Base-by-base conservation (phyloP, 2,329 filamentous ascomycete genomes). In the Penicillium decumbens region DNA sequence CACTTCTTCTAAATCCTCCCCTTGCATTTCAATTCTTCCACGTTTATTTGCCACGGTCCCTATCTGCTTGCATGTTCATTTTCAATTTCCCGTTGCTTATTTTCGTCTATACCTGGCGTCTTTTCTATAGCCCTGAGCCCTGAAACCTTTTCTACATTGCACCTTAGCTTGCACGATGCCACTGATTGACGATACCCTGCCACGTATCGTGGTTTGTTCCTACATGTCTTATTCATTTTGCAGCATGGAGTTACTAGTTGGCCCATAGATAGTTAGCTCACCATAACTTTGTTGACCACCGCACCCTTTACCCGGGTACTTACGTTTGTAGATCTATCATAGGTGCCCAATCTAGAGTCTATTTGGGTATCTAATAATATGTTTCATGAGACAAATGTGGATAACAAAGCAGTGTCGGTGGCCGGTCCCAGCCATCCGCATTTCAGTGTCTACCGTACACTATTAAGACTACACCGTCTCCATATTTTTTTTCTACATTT, bases 141-240 rank as follows among this genome's bases (percentile, higher is more conserved):
- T 32, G 7, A 30, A 43, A 30, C 42, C 35, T 29, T 24, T 40
- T 41, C 41, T n/a, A 37, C 40, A 32, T 25, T 53, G 32, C 30
- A 32, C 20, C 39, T 43, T 47, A 49, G 40, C 53, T 47, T 50
- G 40, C 53, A 40, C 41, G 32, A 49, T 61, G 55, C 53, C 55
- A 61, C 50, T 54, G 54, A 54, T 52, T 55, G 57, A 58, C 57
- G 58, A 61, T 61, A 61, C 58, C 58, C 58, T 58, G 43, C 55
- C 53, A 53, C 52, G 24, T 23, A 50, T 23, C 28, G 51, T 59
- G 57, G 57, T 39, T 45, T 50, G 47, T 58, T 57, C 46, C 43
- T 40, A 37, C 23, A 27, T 40, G 12, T 25, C 38, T 27, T 40
- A 8, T 25, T 33, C 13, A n/a, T 43, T 45, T 18, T 43, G 43